Base-by-base conservation (phyloP, 225 moss, liverwort and hornwort species). In the Asterella californica region DNA sequence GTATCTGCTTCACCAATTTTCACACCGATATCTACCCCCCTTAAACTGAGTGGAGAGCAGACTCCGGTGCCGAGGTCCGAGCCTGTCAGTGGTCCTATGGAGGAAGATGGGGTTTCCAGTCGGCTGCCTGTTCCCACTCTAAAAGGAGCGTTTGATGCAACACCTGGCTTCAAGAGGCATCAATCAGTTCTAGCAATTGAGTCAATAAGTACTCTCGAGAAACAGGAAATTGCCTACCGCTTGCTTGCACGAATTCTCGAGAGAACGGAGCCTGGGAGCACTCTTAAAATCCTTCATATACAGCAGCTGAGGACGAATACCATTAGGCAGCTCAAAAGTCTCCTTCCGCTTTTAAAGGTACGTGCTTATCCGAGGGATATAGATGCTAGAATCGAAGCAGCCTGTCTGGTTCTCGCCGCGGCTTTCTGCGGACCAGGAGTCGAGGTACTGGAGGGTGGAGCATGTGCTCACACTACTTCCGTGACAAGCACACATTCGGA, bases 261-360 rank as follows among this genome's bases (percentile, higher is more conserved):
- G 74, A 90, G 88, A 78, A 78, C 82, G 30, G 89, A 90, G 75
- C 33, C 60, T 25, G 82, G 73, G 18, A 81, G 77, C 65, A 78
- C 75, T 45, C 76, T 63, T 81, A 88, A 80, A 65, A 90, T 83
- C 69, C 80, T 86, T 46, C 83, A 87, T 65, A 63, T 89, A 64
- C 85, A 86, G 62, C 89, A 90, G 72, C 85, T 95, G 76, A 65
- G 78, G 66, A 95, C 82, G 78, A 68, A 62, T 60, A 75, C 74
- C 75, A 91, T 79, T 59, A 84, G 83, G 69, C 91, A 95, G 75
- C 88, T 95, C 57, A 88, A 82, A 83, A 82, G 82, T 47, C 84
- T 95, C 77, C 88, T 93, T 74, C 93, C 91, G 50, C 77, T 93
- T 79, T 83, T 95, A 69, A 95, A 95, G 94, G 94, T 88, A 91